Percentiles rank a stretch among this genome's conserved stretches.
These are phyloP conservation scores for Saksenaea vasiformis DNA, from an alignment of 371 early-diverging fungal genomes.

Conservation along the genomic window DNA sequence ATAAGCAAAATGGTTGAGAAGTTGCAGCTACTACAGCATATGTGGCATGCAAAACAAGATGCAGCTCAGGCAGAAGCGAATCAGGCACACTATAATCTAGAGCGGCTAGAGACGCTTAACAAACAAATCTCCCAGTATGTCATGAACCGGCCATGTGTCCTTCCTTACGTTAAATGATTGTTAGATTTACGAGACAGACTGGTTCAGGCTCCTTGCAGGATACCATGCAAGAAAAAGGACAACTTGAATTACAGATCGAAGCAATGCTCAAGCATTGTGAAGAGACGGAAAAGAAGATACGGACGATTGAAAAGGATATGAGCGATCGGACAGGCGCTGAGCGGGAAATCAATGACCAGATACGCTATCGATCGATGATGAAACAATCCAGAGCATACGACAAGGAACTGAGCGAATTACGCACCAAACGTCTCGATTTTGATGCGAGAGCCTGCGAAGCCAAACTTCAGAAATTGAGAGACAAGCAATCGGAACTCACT, in stretches of 20 bases:
- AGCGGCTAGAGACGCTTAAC: conserved; percentile 41
- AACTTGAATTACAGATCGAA: conserved; percentile 24
- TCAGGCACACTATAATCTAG: conserved; percentile 37
- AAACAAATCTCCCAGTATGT: conserved; percentile 40
- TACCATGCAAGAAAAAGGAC: conserved; percentile 22
- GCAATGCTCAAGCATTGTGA: neutral
- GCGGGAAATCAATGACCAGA: conserved; percentile 70
- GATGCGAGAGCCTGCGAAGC: conserved; percentile 29
- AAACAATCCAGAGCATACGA: conserved; percentile 36
- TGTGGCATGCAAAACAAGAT: conserved; percentile 28
- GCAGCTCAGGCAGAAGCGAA: conserved; percentile 28
- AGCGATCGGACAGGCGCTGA: conserved; percentile 49
- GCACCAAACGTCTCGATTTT: conserved; percentile 26
- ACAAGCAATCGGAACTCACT: conserved; percentile 48
- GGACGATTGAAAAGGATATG: conserved; percentile 50
- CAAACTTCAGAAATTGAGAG: conserved; percentile 37
- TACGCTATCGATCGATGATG: conserved; percentile 55
- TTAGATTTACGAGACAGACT: conserved; percentile 12
- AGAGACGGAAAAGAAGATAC: conserved; percentile 21
- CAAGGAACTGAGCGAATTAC: conserved; percentile 26
- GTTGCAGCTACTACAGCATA: conserved; percentile 24
- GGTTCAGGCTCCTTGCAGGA: conserved; percentile 14
- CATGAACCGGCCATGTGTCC: too few relatives aligned
- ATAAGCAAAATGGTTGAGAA: conserved; percentile 31
- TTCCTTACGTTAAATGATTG: neutral